Conservation (phyloP, 345 rosid genomes). For the Melaleuca alternifolia region DNA sequence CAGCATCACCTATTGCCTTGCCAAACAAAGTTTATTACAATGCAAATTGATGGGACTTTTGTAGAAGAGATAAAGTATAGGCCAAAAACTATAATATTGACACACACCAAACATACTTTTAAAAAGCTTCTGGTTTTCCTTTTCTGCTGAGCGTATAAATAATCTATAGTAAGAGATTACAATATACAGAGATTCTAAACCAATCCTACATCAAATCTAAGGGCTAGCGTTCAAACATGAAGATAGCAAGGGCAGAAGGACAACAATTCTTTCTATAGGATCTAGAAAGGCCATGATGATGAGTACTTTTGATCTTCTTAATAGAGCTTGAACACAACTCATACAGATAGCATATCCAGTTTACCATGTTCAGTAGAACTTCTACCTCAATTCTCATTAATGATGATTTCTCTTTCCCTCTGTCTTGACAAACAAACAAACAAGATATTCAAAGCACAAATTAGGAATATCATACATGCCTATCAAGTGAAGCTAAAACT, state of each 20-base stretch:
- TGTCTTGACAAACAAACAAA: background rate
- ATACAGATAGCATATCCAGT: background rate
- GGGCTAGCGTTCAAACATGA: background rate
- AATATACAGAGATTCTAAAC: background rate
- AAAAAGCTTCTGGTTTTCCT: background rate
- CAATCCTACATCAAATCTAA: background rate
- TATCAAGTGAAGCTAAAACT: background rate
- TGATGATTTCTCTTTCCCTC: background rate
- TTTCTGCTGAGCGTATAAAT: background rate
- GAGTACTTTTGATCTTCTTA: background rate
- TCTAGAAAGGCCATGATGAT: background rate
- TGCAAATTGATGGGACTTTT: background rate
- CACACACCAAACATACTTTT: background rate
- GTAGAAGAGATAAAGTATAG: background rate
- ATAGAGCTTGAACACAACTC: background rate
- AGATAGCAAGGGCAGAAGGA: background rate
- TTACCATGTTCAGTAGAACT: background rate
- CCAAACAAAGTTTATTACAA: background rate
- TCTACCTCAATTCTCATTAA: background rate
- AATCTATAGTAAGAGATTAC: background rate
- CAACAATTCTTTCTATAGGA: background rate
- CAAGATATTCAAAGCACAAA: background rate
- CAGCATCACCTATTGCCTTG: background rate
- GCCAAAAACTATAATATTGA: background rate
- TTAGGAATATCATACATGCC: background rate